Evolutionary conservation across 768 basidiomycete genomes (phyloP).

Genomic region (Chlorophyllum brunneum): DNA sequence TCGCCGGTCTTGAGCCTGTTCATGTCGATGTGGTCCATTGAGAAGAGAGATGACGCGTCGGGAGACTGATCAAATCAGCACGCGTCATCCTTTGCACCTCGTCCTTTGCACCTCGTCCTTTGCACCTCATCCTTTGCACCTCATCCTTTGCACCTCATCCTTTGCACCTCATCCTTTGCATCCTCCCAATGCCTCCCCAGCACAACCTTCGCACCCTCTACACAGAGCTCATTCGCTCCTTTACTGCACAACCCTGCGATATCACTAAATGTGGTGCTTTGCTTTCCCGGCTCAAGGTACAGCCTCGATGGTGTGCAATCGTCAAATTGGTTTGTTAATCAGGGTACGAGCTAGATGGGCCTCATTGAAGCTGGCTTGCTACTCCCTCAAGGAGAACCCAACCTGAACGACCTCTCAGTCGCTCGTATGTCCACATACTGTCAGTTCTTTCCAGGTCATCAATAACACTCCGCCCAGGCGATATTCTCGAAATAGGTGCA

Average conservation of each 20-base stretch:
- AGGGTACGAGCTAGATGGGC: slow-evolving; percentile 50
- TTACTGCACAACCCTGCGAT: slow-evolving; percentile 61
- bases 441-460: background rate
- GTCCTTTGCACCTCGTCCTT: too few relatives aligned
- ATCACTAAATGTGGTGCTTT: slow-evolving; percentile 61
- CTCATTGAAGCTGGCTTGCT: slow-evolving; percentile 75
- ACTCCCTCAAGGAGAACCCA: slow-evolving; percentile 63
- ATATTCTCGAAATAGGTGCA: slow-evolving; percentile 93
- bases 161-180: background rate
- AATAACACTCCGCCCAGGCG: slow-evolving; percentile 46
- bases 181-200: slow-evolving; percentile 19
- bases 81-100: slow-evolving; percentile 28
- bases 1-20: slow-evolving; percentile 89
- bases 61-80: slow-evolving; percentile 19
- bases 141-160: background rate
- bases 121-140: slow-evolving; percentile 29
- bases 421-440: slow-evolving; percentile 52
- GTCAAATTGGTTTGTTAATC: background rate
- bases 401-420: slow-evolving; percentile 62
- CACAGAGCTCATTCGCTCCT: slow-evolving; percentile 62
- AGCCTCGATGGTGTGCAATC: background rate
- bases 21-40: slow-evolving; percentile 73
- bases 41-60: slow-evolving; percentile 52
- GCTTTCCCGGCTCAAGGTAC: slow-evolving; percentile 74
- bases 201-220: slow-evolving; percentile 59